Percentiles rank a stretch among this genome's conserved stretches.
Conservation (phyloP, 2,329 filamentous ascomycete species). For the Hirsutella minnesotensis region DNA sequence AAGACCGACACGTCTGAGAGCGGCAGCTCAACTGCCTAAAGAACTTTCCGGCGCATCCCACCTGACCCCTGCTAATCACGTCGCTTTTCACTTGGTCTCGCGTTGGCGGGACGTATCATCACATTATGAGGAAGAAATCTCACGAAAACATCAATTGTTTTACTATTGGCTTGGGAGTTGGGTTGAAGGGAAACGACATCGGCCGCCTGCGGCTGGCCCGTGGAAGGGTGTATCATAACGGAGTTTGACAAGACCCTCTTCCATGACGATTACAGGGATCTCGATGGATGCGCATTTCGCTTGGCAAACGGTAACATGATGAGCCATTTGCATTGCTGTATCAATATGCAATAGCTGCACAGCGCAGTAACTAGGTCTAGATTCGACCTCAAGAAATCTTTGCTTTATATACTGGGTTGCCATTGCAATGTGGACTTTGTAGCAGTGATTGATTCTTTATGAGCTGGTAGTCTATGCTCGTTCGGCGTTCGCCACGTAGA, state of each 20-base stretch:
- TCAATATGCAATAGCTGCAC: slow-evolving; percentile 5
- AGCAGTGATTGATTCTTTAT: too few species aligned
- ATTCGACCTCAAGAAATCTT: not conserved
- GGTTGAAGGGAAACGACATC: not conserved
- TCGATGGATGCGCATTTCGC: slow-evolving; percentile 7
- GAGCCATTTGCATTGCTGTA: slow-evolving; percentile 19
- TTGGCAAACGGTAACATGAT: slow-evolving; percentile 5
- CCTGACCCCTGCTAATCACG: slow-evolving; percentile 11
- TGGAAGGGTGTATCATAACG: slow-evolving; percentile 1
- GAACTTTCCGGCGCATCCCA: slow-evolving; percentile 25
- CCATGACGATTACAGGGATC: slow-evolving; percentile 8
- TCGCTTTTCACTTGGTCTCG: slow-evolving; percentile 1
- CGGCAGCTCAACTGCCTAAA: slow-evolving; percentile 43
- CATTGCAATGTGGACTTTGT: too few species aligned
- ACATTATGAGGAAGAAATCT: slow-evolving; percentile 10
- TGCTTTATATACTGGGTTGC: too few species aligned
- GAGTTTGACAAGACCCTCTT: slow-evolving; percentile 4
- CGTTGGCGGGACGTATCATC: too few species aligned
- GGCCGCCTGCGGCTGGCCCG: not conserved
- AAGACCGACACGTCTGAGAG: slow-evolving; percentile 50
- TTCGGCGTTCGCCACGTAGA: too few species aligned
- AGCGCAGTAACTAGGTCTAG: not conserved
- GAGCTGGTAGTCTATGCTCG: too few species aligned
- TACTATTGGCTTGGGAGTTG: slow-evolving; percentile 3
- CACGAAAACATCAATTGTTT: not conserved